These are phyloP conservation scores for Wilcoxina mikolae DNA, from an alignment of 495 filamentous ascomycete genomes.

Conservation along the genomic window DNA sequence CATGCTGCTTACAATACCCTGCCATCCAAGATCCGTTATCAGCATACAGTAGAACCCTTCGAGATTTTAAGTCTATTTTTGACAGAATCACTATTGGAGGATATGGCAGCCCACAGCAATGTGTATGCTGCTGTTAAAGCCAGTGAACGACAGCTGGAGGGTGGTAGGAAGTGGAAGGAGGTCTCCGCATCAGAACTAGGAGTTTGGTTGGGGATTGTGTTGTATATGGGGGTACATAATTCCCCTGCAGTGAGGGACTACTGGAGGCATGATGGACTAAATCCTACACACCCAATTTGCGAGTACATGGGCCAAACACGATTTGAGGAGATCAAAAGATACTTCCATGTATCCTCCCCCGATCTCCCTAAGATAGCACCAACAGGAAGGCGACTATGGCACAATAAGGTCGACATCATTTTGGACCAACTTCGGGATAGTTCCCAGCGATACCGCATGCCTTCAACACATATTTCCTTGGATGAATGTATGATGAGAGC, in stretches of 20 bases:
- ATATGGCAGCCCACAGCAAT: neutral
- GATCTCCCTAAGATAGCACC: no score
- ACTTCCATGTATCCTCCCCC: neutral
- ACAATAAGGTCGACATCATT: neutral
- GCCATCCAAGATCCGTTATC: neutral
- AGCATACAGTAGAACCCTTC: neutral
- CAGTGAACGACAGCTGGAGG: no score
- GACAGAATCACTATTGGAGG: neutral
- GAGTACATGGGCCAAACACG: constrained; percentile 7
- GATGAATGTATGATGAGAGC: no score
- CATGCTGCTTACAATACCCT: no score
- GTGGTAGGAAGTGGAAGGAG: no score
- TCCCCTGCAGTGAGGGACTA: no score
- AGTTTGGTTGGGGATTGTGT: constrained; percentile 5
- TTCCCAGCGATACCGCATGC: neutral
- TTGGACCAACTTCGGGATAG: neutral
- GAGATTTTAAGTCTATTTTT: neutral
- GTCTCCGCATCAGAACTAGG: neutral
- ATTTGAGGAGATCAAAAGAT: constrained; percentile 2
- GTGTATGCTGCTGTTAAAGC: no score
- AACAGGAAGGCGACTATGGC: no score
- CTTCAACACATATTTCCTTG: no score
- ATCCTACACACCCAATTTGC: neutral
- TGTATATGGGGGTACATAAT: constrained; percentile 12
- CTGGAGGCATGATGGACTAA: no score